Conservation (phyloP, 2,329 filamentous ascomycete species). For the Xylaria hypoxylon region DNA sequence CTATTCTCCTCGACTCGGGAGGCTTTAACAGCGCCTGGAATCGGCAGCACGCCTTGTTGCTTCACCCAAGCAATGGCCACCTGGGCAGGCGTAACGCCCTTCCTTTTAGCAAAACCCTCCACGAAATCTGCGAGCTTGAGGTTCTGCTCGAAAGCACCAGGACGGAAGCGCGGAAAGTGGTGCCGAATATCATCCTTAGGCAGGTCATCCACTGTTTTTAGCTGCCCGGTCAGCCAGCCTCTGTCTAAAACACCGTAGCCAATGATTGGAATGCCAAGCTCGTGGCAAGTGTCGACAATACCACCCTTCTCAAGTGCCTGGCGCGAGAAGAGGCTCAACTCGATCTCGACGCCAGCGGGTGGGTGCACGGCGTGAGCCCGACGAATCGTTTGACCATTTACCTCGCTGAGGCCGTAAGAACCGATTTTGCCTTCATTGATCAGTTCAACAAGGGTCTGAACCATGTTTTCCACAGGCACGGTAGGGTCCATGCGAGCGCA, state of each 20-base stretch:
- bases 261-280: slow-evolving; percentile 67
- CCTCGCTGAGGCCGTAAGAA: slow-evolving; percentile 51
- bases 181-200: slow-evolving; percentile 59
- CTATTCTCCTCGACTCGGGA: slow-evolving; percentile 69
- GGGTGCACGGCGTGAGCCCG: slow-evolving; percentile 64
- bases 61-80: slow-evolving; percentile 34
- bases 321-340: slow-evolving; percentile 67
- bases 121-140: slow-evolving; percentile 35
- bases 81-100: slow-evolving; percentile 30
- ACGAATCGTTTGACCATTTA: slow-evolving; percentile 51
- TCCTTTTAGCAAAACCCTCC: slow-evolving; percentile 24
- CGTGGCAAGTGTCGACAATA: slow-evolving; percentile 64
- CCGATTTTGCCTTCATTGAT: slow-evolving; percentile 50
- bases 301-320: slow-evolving; percentile 59
- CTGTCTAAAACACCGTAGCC: slow-evolving; percentile 69
- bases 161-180: slow-evolving; percentile 59
- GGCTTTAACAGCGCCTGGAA: slow-evolving; percentile 70
- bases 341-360: slow-evolving; percentile 69
- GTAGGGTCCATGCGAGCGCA: slow-evolving; percentile 59
- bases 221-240: slow-evolving; percentile 64
- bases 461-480: slow-evolving; percentile 49
- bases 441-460: slow-evolving; percentile 47
- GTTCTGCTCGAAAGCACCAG: slow-evolving; percentile 33
- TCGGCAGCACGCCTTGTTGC: slow-evolving; percentile 65
- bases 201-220: slow-evolving; percentile 59